Base-by-base conservation (phyloP, 495 filamentous ascomycete genomes). In the Neurospora sp. region DNA sequence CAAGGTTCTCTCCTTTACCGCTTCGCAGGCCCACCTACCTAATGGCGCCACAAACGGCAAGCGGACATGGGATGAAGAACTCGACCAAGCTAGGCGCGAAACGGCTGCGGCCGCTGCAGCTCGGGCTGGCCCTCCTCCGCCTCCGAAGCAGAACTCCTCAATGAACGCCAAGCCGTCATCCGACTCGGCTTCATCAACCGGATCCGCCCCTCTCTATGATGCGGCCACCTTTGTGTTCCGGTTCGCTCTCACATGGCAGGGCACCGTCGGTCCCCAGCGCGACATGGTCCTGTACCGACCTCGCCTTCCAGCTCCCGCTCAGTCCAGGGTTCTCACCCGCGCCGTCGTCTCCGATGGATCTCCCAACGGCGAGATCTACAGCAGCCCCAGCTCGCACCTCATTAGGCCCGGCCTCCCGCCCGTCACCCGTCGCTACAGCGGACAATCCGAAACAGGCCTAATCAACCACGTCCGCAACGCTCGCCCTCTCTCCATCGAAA, bases 281-380 rank as follows among this genome's bases (percentile, higher is more conserved):
- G 80, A 86, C 71, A 79, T 82, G 18, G 78, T 84, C 72, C 86
- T 98, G 6, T 87, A 85, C 71, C 87, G 91, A 8, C 94, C 96
- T 0, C 88, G 91, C 40, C 87, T 98, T 2, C 95, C 96, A 3
- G 86, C 88, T 2, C 88, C 91, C 4, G 91, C 93, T 1, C 90
- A 92, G 74, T 79, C 82, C 12, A 84, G 86, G 70, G 79, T 92
- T 31, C 86, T 88, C 74, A 76, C 77, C 16, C 79, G 81, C 12
- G 72, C 73, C 9, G 72, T 72, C 20, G 71, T 73, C 11, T 23
- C 39, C 41, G 23, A 54, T 16, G 70, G 71, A 5, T 41, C 27
- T 41, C 37, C 60, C 27, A 71, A 49, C 16, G 70, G 70, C 4
- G 71, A 54, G 1, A 11, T 72, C 40, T 75, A 74, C 54, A 81